Evolutionary conservation across 2,329 filamentous ascomycete genomes (phyloP).

Genomic region (Trichophyton simii): DNA sequence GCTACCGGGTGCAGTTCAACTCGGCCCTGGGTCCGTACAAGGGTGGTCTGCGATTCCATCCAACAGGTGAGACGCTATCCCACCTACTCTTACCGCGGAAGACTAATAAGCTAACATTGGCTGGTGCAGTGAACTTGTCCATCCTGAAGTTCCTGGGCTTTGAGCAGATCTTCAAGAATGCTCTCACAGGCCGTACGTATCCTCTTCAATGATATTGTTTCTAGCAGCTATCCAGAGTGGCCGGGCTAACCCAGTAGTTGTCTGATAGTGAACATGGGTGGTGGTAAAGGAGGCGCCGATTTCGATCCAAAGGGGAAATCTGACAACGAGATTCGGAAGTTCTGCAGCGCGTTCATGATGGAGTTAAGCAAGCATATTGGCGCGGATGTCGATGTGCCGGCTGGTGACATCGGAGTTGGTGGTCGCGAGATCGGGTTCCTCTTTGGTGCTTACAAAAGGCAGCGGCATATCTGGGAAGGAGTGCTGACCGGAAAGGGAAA

Average conservation of each 20-base stretch:
- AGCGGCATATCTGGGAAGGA: slow-evolving; percentile 86
- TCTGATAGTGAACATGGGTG: slow-evolving; percentile 76
- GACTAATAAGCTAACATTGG: background rate
- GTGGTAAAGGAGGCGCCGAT: slow-evolving; percentile 94
- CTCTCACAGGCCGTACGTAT: slow-evolving; percentile 73
- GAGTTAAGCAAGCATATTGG: slow-evolving; percentile 94
- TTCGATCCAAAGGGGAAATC: slow-evolving; percentile 99
- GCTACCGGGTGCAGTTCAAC: slow-evolving; percentile 97
- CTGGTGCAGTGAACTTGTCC: slow-evolving; percentile 41
- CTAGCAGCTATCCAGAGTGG: background rate
- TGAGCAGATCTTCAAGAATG: slow-evolving; percentile 99
- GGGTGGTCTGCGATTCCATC: slow-evolving; percentile 91
- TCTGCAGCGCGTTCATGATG: slow-evolving; percentile 93
- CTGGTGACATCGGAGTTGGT: slow-evolving; percentile 90
- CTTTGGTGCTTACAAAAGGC: slow-evolving; percentile 85
- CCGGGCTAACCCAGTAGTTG: background rate
- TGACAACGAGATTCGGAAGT: slow-evolving; percentile 92
- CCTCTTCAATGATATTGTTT: background rate
- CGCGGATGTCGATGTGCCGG: slow-evolving; percentile 88
- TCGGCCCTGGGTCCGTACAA: slow-evolving; percentile 95
- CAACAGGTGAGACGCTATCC: slow-evolving; percentile 41
- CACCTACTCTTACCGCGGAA: background rate
- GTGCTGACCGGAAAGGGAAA: slow-evolving; percentile 92
- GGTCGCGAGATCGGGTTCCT: slow-evolving; percentile 87
- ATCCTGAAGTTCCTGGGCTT: slow-evolving; percentile 95